phyloP scores from a whole-genome alignment of 1,139 yeast genomes.

The Chernovozyma aurita region DNA sequence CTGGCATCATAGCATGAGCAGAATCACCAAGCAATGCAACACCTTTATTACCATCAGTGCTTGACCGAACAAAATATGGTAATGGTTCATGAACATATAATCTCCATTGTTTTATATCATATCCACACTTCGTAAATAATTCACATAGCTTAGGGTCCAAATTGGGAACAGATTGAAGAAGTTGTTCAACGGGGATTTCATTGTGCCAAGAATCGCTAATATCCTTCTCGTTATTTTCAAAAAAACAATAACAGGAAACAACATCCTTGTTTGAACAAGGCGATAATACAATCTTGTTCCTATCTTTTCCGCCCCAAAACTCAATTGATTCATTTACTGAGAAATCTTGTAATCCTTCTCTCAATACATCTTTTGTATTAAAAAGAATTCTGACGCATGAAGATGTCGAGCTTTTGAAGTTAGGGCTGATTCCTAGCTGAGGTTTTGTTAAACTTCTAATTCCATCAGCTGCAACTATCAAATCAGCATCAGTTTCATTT shows the following conservation, averaged over 20 bases:
- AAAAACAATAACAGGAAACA: conserved; percentile 24
- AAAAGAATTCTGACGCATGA: conserved; percentile 20
- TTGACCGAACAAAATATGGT: conserved; percentile 18
- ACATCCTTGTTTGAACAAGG: conserved; percentile 22
- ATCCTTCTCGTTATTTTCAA: conserved; percentile 12
- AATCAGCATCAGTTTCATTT: conserved; percentile 10
- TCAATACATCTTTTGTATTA: conserved; percentile 16
- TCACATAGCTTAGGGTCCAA: conserved; percentile 18
- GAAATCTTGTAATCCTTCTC: conserved; percentile 14
- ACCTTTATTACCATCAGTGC: conserved; percentile 9
- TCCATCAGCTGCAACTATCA: conserved; percentile 19
- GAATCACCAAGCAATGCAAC: conserved; percentile 19
- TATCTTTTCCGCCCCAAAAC: conserved; percentile 22
- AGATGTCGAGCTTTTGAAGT: conserved; percentile 13
- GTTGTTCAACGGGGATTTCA: conserved; percentile 17
- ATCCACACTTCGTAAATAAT: conserved; percentile 20
- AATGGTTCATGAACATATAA: conserved; percentile 24
- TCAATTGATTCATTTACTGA: conserved; percentile 23
- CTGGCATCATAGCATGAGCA: conserved; percentile 28
- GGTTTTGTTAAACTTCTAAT: conserved; percentile 15
- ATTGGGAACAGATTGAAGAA: conserved; percentile 14
- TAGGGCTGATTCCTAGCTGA: conserved; percentile 14
- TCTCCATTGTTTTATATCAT: conserved; percentile 28
- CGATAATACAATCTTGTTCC: conserved; percentile 22
- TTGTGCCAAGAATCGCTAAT: conserved; percentile 18